phyloP scores from a whole-genome alignment of 2,329 filamentous ascomycete species.

The Trichoderma endophyticum region DNA sequence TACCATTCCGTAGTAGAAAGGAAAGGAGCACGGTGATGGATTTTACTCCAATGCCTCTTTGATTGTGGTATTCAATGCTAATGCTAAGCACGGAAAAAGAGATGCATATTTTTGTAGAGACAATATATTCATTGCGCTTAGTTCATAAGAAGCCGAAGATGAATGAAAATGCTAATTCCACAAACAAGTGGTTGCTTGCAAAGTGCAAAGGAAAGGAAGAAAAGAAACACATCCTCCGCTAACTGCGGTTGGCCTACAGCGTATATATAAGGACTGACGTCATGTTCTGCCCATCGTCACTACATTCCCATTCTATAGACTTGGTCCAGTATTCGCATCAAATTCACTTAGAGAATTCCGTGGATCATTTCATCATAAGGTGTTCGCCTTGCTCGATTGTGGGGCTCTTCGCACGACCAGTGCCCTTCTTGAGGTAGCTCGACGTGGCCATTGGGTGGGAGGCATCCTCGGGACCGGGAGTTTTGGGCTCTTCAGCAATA shows the following conservation, averaged over 20 bases:
- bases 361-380: constrained; percentile 31
- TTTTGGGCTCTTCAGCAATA: constrained; percentile 44
- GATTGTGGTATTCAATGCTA: not conserved
- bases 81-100: not conserved
- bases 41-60: not conserved
- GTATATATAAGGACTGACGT: not conserved
- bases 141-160: not conserved
- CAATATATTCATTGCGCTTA: not conserved
- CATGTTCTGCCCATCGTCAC: not conserved
- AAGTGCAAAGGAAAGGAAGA: not conserved
- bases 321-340: not conserved
- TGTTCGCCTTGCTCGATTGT: constrained; percentile 42
- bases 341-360: not conserved
- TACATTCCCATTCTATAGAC: not conserved
- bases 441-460: not conserved
- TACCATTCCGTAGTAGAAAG: not conserved
- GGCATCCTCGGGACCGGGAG: constrained; percentile 9
- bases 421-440: constrained; percentile 16
- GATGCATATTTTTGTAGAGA: not conserved
- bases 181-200: not conserved
- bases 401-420: constrained; percentile 24
- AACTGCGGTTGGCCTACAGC: not conserved
- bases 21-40: not conserved
- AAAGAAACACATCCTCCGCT: not conserved
- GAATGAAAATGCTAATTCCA: not conserved